A percentile compares a stretch with the other conserved stretches of the same genome.
Evolutionary conservation across 345 rosid genomes (phyloP).

Genomic region (Excoecaria agallocha): DNA sequence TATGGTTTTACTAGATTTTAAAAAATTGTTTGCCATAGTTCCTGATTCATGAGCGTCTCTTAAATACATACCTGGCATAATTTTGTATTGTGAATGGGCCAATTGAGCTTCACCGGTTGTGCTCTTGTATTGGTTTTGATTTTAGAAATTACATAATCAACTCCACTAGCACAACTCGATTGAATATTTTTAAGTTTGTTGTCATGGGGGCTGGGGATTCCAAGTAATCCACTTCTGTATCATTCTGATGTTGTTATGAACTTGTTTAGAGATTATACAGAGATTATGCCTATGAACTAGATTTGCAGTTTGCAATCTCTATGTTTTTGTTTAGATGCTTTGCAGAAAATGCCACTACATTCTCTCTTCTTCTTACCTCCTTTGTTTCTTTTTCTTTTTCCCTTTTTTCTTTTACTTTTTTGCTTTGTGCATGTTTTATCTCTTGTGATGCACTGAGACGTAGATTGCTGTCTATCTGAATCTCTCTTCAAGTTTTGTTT

Average conservation of each 20-base stretch:
- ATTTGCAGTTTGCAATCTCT: background rate
- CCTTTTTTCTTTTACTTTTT: background rate
- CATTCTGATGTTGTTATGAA: background rate
- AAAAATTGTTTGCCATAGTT: background rate
- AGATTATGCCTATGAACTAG: background rate
- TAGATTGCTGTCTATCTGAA: background rate
- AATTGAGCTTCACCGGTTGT: background rate
- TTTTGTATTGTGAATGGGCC: background rate
- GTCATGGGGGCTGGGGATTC: background rate
- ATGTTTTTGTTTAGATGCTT: background rate
- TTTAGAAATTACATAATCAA: background rate
- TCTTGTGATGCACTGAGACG: background rate
- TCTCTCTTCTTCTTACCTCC: background rate
- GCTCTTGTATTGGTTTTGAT: background rate
- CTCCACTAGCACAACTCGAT: background rate
- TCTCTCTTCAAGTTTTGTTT: conserved; percentile 3
- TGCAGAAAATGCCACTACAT: background rate
- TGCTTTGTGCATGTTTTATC: background rate
- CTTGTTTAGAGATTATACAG: background rate
- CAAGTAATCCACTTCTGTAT: background rate
- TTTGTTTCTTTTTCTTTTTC: background rate
- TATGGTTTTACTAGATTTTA: background rate
- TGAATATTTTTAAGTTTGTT: background rate
- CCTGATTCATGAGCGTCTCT: background rate
- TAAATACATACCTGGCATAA: too few relatives aligned